phyloP scores from a whole-genome alignment of 176 grass and related monocot species.

The Poa annua region DNA sequence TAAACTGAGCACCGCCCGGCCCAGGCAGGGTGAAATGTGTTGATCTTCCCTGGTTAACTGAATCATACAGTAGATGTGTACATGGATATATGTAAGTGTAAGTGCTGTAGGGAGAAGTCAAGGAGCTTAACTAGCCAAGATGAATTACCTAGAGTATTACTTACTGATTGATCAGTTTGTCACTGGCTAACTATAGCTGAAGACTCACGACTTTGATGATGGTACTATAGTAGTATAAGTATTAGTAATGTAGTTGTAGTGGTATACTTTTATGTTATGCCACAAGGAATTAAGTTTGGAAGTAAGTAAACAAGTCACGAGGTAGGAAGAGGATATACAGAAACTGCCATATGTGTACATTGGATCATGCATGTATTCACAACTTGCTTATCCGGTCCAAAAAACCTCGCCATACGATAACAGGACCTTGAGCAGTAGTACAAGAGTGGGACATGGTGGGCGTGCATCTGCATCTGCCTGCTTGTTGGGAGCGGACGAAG shows the following conservation, averaged over 20 bases:
- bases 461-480: constrained; percentile 33
- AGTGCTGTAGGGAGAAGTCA: constrained; percentile 8
- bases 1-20: neutral
- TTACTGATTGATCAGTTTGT: neutral
- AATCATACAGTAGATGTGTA: neutral
- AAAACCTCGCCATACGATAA: neutral
- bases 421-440: constrained; percentile 53
- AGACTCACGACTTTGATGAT: neutral
- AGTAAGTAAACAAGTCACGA: neutral
- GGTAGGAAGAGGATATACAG: neutral
- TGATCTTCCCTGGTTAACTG: neutral
- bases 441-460: constrained; percentile 35
- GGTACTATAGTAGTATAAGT: neutral
- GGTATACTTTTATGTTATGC: neutral
- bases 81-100: neutral
- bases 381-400: neutral
- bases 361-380: too few species aligned
- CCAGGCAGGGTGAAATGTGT: neutral
- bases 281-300: neutral
- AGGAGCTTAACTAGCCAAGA: constrained; percentile 9
- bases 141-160: neutral
- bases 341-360: neutral
- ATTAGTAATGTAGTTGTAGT: neutral
- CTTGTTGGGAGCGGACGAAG: constrained; percentile 1
- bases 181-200: neutral